Conservation (phyloP, 371 early-diverging fungal species). For the Entomophthora muscae region DNA sequence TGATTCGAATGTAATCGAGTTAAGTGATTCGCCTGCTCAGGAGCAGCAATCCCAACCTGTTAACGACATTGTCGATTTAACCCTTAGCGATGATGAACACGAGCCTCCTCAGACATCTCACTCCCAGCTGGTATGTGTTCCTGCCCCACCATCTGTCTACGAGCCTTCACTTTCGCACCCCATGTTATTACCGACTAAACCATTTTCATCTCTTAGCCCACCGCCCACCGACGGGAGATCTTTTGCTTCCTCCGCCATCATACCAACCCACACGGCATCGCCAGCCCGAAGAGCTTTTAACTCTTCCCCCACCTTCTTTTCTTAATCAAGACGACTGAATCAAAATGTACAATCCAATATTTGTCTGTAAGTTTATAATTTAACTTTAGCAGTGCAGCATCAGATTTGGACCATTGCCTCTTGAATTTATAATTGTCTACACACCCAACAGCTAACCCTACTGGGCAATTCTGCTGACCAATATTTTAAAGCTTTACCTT, state of each 20-base stretch:
- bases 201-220: neutral
- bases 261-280: neutral
- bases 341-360: no score
- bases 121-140: neutral
- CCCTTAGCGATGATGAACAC: neutral
- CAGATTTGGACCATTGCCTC: no score
- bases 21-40: neutral
- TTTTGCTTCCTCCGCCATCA: neutral
- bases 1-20: neutral
- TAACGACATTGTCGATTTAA: neutral
- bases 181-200: neutral
- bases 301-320: neutral
- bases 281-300: neutral
- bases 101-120: neutral
- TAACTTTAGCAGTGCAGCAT: no score
- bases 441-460: no score
- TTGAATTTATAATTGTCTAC: no score
- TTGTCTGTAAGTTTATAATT: no score
- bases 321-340: neutral
- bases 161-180: neutral
- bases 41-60: neutral
- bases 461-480: no score
- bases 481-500: no score
- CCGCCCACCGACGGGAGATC: neutral
- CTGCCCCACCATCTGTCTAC: neutral